phyloP scores from a whole-genome alignment of 176 grass and related monocot species.

The Otatea glauca region DNA sequence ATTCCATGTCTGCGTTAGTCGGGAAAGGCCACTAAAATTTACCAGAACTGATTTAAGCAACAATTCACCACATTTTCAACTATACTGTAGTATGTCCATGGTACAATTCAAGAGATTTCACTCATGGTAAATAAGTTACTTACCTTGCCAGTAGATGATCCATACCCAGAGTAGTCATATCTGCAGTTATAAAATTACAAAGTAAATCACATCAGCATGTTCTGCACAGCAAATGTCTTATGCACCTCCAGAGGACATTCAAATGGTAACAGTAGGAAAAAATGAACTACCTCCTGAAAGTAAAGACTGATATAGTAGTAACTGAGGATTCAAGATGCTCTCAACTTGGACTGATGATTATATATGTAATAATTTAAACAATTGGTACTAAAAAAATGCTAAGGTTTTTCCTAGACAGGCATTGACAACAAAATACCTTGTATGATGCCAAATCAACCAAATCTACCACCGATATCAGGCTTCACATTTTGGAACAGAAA shows the following conservation, averaged over 20 bases:
- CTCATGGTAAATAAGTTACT: constrained; percentile 34
- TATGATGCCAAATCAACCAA: not conserved
- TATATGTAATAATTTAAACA: constrained; percentile 13
- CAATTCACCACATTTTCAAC: not conserved
- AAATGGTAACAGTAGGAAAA: constrained; percentile 3
- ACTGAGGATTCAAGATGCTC: not conserved
- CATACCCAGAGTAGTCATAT: constrained; percentile 98
- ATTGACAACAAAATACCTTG: not conserved
- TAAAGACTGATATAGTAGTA: not conserved
- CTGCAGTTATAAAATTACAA: constrained; percentile 58
- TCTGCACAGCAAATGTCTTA: not conserved
- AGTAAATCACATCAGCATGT: constrained; percentile 23
- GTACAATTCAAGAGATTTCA: constrained; percentile 20
- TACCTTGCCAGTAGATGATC: constrained; percentile 88
- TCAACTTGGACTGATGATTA: not conserved
- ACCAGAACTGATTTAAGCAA: not conserved
- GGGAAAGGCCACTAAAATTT: not conserved
- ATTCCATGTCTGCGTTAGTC: not conserved
- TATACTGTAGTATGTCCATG: not conserved
- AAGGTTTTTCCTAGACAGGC: not conserved
- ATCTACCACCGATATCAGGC: not conserved
- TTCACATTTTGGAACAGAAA: not conserved
- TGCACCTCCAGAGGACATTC: constrained; percentile 22
- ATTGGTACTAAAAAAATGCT: constrained; percentile 1
- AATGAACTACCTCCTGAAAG: constrained; percentile 21